Evolutionary conservation across 139 green algal genomes (phyloP).

Genomic region (Pseudopediastrum boryanum): DNA sequence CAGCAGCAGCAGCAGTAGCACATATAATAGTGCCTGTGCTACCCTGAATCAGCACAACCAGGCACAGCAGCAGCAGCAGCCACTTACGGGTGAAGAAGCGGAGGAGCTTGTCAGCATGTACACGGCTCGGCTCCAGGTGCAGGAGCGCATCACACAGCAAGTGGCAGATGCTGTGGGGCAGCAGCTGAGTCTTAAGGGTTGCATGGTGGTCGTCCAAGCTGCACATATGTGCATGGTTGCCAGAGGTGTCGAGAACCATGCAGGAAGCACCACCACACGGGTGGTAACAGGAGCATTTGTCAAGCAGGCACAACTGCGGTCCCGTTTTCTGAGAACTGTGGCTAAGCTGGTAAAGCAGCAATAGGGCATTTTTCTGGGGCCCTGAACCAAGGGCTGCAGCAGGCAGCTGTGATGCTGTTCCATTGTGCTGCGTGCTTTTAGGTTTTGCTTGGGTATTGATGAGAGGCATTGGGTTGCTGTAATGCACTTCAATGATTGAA

Average conservation of each 20-base stretch:
- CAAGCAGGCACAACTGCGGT: slow-evolving; percentile 33
- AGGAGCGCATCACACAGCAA: slow-evolving; percentile 94
- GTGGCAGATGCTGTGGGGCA: slow-evolving; percentile 70
- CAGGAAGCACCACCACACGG: slow-evolving; percentile 72
- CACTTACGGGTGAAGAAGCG: slow-evolving; percentile 11
- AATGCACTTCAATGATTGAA: too few relatives aligned
- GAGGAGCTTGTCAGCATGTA: slow-evolving; percentile 57
- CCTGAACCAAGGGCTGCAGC: too few relatives aligned
- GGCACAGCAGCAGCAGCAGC: slow-evolving; percentile 6
- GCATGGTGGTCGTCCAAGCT: slow-evolving; percentile 86
- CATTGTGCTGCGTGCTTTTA: too few relatives aligned
- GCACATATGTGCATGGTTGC: slow-evolving; percentile 98
- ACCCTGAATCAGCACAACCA: slow-evolving; percentile 2
- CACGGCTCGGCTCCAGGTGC: slow-evolving; percentile 83
- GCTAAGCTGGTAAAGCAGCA: too few relatives aligned
- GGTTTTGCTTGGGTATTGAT: too few relatives aligned
- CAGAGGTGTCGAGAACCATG: slow-evolving; percentile 90
- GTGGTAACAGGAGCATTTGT: slow-evolving; percentile 61
- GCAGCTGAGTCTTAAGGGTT: slow-evolving; percentile 41
- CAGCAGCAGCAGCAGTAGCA: not conserved
- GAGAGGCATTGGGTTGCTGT: too few relatives aligned
- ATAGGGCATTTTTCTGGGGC: too few relatives aligned
- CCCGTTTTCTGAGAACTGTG: slow-evolving; percentile 6
- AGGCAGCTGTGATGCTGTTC: too few relatives aligned
- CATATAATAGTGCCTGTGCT: too few relatives aligned